Evolutionary conservation across 345 rosid species (phyloP).

Genomic region (Corchorus olitorius): DNA sequence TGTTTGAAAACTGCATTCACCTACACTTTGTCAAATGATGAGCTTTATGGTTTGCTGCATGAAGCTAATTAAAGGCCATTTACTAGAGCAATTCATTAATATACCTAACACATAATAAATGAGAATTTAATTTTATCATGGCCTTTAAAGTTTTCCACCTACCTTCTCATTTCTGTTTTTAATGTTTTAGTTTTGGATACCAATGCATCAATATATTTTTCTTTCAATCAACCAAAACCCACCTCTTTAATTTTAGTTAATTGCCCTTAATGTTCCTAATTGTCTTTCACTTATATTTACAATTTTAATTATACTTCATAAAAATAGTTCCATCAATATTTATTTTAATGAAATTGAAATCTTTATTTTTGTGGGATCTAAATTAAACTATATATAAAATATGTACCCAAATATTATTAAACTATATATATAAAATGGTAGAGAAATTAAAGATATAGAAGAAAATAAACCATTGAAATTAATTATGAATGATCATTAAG

Average conservation of each 20-base stretch:
- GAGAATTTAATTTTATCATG: constrained; percentile 33
- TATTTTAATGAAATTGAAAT: too few species aligned
- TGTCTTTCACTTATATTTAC: too few species aligned
- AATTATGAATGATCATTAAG: neutral
- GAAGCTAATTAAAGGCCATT: constrained; percentile 40
- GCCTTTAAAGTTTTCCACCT: constrained; percentile 34
- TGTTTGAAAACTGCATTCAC: constrained; percentile 53
- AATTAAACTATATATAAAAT: too few species aligned
- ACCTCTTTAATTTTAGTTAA: neutral
- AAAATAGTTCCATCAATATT: too few species aligned
- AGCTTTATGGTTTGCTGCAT: constrained; percentile 26
- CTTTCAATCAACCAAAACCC: neutral
- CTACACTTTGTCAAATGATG: constrained; percentile 44
- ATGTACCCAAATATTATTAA: too few species aligned
- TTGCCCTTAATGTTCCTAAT: too few species aligned
- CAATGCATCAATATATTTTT: neutral
- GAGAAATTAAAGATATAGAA: neutral
- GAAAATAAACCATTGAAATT: neutral
- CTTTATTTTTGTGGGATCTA: too few species aligned
- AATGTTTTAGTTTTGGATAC: constrained; percentile 20
- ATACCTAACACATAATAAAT: constrained; percentile 49
- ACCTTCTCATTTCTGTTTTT: constrained; percentile 18
- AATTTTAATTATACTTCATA: too few species aligned
- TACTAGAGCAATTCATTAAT: constrained; percentile 34
- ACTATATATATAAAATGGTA: too few species aligned